Conservation (phyloP, 306 rosid species). For the Cicer pinnatifidum region DNA sequence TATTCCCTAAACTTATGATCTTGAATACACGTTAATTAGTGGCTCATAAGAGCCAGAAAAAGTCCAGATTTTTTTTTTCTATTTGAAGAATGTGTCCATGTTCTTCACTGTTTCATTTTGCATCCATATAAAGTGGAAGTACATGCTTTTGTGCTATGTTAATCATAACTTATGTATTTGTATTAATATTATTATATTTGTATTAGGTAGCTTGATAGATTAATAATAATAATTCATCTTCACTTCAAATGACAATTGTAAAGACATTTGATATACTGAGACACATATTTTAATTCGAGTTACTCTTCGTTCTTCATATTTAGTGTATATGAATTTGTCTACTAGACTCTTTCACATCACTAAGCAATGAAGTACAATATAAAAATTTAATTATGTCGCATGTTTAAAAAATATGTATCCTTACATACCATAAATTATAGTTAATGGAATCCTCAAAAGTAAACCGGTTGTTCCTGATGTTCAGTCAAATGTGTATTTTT, state of each 20-base stretch:
- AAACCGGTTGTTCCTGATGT: slow-evolving; percentile 11
- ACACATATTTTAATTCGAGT: no score
- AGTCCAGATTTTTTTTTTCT: slow-evolving; percentile 20
- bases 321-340: no score
- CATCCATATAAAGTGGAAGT: not conserved
- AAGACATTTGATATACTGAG: no score
- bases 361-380: slow-evolving; percentile 1
- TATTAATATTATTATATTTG: not conserved
- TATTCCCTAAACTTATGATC: slow-evolving; percentile 42
- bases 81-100: not conserved
- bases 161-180: slow-evolving; percentile 5
- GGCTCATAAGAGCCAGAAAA: slow-evolving; percentile 19
- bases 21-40: slow-evolving; percentile 34
- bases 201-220: not conserved
- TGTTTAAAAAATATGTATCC: not conserved
- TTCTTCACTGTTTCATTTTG: slow-evolving; percentile 27
- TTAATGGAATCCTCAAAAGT: not conserved
- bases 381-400: not conserved
- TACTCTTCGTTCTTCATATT: no score
- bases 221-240: not conserved
- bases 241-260: no score
- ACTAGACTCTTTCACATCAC: not conserved
- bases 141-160: not conserved
- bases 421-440: not conserved
- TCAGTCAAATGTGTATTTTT: slow-evolving; percentile 34